phyloP scores from a whole-genome alignment of 2,329 filamentous ascomycete genomes.

The Cylindrodendrum hubeiense region DNA sequence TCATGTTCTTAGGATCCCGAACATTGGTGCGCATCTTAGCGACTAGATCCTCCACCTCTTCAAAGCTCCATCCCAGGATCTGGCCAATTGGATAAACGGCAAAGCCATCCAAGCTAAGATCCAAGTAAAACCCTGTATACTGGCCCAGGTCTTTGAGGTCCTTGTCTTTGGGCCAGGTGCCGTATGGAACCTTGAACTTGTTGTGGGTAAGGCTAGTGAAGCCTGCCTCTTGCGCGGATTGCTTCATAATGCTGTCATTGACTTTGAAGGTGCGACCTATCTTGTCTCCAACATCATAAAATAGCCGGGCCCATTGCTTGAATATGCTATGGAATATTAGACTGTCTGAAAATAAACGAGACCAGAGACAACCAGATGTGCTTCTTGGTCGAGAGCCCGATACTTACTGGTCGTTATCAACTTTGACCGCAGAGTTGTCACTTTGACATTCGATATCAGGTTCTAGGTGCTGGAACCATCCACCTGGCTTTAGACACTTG shows the following conservation, averaged over 20 bases:
- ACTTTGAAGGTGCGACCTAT: slow-evolving; percentile 41
- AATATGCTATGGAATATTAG: neutral
- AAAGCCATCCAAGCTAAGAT: neutral
- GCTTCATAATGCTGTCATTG: slow-evolving; percentile 23
- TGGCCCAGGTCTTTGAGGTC: slow-evolving; percentile 54
- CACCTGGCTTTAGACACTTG: neutral
- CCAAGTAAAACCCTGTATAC: slow-evolving; percentile 28
- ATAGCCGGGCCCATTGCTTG: slow-evolving; percentile 40
- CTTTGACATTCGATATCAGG: neutral
- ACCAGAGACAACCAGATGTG: no score
- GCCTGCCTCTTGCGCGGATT: slow-evolving; percentile 43
- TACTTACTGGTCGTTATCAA: neutral
- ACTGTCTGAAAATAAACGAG: neutral
- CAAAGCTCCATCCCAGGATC: slow-evolving; percentile 11
- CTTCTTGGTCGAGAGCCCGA: no score
- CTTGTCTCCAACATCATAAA: slow-evolving; percentile 41
- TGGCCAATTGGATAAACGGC: slow-evolving; percentile 1
- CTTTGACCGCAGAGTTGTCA: neutral
- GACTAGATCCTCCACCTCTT: slow-evolving; percentile 13
- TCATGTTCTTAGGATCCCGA: slow-evolving; percentile 9
- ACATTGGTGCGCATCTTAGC: slow-evolving; percentile 10
- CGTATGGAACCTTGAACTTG: slow-evolving; percentile 52
- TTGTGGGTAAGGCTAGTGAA: slow-evolving; percentile 48
- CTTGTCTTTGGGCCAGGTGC: slow-evolving; percentile 55
- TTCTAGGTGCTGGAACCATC: slow-evolving; percentile 8